phyloP scores from a whole-genome alignment of 2,329 filamentous ascomycete genomes.

The Trichoderma asperellum region DNA sequence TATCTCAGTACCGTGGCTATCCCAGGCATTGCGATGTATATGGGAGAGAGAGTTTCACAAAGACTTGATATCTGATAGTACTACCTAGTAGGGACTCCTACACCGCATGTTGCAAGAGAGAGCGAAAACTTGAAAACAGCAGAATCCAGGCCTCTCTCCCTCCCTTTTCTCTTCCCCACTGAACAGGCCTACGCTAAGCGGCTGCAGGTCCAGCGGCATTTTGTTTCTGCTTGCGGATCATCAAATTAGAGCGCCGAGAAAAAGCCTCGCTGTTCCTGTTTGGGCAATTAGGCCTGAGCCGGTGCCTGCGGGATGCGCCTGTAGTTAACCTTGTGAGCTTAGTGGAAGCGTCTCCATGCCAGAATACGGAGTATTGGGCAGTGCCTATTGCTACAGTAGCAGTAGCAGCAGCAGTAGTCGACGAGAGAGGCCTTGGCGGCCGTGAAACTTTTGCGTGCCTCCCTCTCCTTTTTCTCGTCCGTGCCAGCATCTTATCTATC shows the following conservation, averaged over 20 bases:
- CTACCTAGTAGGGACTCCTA: background rate
- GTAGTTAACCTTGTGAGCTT: slow-evolving; percentile 10
- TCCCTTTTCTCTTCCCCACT: background rate
- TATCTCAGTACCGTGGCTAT: background rate
- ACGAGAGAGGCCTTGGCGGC: background rate
- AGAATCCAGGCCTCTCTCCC: background rate
- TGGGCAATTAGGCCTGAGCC: slow-evolving; percentile 14
- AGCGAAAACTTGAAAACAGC: background rate
- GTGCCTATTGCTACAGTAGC: background rate
- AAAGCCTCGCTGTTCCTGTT: slow-evolving; percentile 28
- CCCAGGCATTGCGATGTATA: background rate
- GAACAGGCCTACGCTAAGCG: slow-evolving; percentile 11
- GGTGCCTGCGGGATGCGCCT: background rate
- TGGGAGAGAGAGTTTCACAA: no score
- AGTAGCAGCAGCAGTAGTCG: background rate
- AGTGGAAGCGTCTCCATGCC: background rate
- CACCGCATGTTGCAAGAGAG: background rate
- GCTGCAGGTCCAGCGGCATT: slow-evolving; percentile 18
- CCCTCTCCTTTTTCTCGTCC: background rate
- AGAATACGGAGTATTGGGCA: background rate
- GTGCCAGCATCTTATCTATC: background rate
- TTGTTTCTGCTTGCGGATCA: slow-evolving; percentile 10
- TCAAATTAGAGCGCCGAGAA: slow-evolving; percentile 27
- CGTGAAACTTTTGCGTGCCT: slow-evolving; percentile 18
- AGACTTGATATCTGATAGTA: background rate